These are phyloP conservation scores for Hypsizygus ulmarius DNA, from an alignment of 1,284 basidiomycete genomes.

Conservation along the genomic window DNA sequence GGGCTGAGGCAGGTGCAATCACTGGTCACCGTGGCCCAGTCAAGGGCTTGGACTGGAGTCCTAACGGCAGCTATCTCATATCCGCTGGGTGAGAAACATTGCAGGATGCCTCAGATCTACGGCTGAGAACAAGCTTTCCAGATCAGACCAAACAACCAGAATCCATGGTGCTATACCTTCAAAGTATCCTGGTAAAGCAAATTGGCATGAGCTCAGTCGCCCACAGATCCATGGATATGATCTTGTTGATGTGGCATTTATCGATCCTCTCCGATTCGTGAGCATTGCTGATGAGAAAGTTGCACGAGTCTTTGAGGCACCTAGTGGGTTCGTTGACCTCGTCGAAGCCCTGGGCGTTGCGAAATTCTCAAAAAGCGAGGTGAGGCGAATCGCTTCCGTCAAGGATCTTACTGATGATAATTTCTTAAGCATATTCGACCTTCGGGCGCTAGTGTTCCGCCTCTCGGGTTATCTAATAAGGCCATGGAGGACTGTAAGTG, in stretches of 20 bases:
- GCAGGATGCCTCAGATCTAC: conserved; percentile 2
- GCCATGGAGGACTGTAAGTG: conserved; percentile 52
- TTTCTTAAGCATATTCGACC: conserved; percentile 27
- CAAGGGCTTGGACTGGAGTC: conserved; percentile 81
- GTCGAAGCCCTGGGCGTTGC: conserved; percentile 51
- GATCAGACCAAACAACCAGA: conserved; percentile 86
- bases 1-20: conserved; percentile 77
- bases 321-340: conserved; percentile 70
- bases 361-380: conserved; percentile 46
- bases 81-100: conserved; percentile 62
- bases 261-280: conserved; percentile 74
- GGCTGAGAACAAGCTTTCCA: conserved; percentile 28
- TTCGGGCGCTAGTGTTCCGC: conserved; percentile 32
- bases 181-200: conserved; percentile 23
- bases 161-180: conserved; percentile 63
- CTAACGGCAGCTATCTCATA: conserved; percentile 78
- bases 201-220: conserved; percentile 86
- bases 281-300: conserved; percentile 94
- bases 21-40: conserved; percentile 81
- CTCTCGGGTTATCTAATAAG: conserved; percentile 36
- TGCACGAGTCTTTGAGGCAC: conserved; percentile 86
- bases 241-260: conserved; percentile 76
- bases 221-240: conserved; percentile 97
- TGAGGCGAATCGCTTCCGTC: conserved; percentile 21
- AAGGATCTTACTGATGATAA: neutral